Conservation (phyloP, 1,139 yeast species). For the Zygosaccharomyces sapae region DNA sequence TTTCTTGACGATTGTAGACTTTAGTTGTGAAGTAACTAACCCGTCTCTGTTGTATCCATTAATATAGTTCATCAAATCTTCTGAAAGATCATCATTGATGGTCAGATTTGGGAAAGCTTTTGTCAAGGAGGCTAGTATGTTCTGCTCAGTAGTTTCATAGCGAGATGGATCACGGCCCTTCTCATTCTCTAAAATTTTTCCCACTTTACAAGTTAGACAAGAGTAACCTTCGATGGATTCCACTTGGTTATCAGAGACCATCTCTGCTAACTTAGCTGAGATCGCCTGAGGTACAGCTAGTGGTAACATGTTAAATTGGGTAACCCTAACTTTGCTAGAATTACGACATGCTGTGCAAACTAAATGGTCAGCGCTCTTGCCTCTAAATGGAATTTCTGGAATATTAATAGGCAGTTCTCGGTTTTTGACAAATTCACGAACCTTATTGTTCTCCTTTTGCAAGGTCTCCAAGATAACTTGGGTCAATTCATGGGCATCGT, state of each 20-base stretch:
- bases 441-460: conserved; percentile 55
- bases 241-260: conserved; percentile 55
- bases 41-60: conserved; percentile 45
- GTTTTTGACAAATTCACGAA: conserved; percentile 40
- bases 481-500: conserved; percentile 90
- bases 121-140: conserved; percentile 34
- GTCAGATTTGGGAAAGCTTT: conserved; percentile 40
- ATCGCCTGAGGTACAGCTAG: conserved; percentile 65
- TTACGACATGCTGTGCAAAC: conserved; percentile 64
- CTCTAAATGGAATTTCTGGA: conserved; percentile 73
- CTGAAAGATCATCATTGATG: conserved; percentile 60
- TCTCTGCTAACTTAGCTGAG: conserved; percentile 46
- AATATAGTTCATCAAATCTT: conserved; percentile 44
- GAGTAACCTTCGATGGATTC: conserved; percentile 80
- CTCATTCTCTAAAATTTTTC: conserved; percentile 41
- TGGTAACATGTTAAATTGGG: conserved; percentile 69
- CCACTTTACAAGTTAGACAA: conserved; percentile 64
- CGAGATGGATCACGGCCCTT: conserved; percentile 14
- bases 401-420: conserved; percentile 24
- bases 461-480: conserved; percentile 76
- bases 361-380: conserved; percentile 61
- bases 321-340: conserved; percentile 55
- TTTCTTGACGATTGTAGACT: conserved; percentile 63
- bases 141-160: conserved; percentile 18
- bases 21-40: conserved; percentile 45